Evolutionary conservation across 75 land plant genomes (phyloP).

Genomic region (Chamaecyparis obtusa): DNA sequence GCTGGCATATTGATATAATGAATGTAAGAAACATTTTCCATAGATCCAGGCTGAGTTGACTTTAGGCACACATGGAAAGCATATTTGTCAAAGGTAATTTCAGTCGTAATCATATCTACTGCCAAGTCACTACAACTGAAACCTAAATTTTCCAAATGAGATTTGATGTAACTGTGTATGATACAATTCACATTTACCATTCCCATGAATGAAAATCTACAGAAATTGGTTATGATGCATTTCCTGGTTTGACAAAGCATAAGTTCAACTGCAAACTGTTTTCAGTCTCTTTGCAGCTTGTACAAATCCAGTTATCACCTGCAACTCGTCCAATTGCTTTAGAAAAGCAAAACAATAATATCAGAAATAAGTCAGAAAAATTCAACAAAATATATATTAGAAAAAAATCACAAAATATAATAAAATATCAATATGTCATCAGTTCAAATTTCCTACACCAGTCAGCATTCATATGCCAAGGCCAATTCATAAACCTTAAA

Average conservation of each 20-base stretch:
- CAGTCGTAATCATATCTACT: slow-evolving; percentile 7
- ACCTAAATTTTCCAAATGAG: slow-evolving; percentile 12
- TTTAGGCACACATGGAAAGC: slow-evolving; percentile 11
- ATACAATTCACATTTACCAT: slow-evolving; percentile 9
- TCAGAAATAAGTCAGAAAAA: not conserved
- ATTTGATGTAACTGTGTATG: slow-evolving; percentile 11
- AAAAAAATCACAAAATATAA: not conserved
- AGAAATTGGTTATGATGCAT: slow-evolving; percentile 5
- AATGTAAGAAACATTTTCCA: slow-evolving; percentile 16
- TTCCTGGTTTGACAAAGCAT: not conserved
- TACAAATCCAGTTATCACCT: slow-evolving; percentile 50
- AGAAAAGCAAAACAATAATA: slow-evolving; percentile 7
- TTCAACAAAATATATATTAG: not conserved
- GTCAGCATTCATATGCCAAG: not conserved
- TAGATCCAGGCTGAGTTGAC: not conserved
- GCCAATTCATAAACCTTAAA: not conserved
- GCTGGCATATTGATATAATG: slow-evolving; percentile 16
- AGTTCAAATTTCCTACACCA: not conserved
- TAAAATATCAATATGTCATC: not conserved
- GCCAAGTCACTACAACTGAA: slow-evolving; percentile 10
- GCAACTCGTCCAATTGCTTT: slow-evolving; percentile 46
- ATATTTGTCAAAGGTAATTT: slow-evolving; percentile 3
- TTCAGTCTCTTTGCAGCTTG: slow-evolving; percentile 48
- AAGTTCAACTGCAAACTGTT: slow-evolving; percentile 22
- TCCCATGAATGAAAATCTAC: slow-evolving; percentile 9